Percentiles rank a stretch among this genome's conserved stretches.
Evolutionary conservation across 176 grass and related monocot genomes (phyloP).

Genomic region (Oryza coarctata): DNA sequence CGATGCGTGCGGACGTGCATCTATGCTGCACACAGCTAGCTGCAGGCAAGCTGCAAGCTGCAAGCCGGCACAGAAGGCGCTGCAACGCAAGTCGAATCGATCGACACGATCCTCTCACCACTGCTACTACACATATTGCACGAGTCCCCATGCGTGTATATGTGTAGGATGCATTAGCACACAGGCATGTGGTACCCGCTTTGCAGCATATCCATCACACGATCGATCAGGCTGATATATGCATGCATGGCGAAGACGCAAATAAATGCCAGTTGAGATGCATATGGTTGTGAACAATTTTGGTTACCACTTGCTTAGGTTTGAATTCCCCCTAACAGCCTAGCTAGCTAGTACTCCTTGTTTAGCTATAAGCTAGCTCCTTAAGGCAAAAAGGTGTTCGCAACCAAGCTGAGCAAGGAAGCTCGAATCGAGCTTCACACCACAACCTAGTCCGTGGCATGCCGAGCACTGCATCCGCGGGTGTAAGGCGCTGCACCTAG

Average conservation of each 20-base stretch:
- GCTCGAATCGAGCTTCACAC: no score
- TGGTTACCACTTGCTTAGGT: background rate
- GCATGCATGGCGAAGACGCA: background rate
- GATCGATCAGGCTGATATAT: background rate
- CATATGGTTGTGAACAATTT: background rate
- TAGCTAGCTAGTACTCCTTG: no score
- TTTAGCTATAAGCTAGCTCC: no score
- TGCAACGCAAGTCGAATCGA: background rate
- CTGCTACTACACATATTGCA: background rate
- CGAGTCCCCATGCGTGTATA: background rate
- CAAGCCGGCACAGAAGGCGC: background rate
- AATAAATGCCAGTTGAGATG: background rate
- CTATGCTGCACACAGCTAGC: slow-evolving; percentile 19
- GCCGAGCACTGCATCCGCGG: no score
- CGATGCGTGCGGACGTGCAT: slow-evolving; percentile 6
- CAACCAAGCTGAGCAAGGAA: no score
- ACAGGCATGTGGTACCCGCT: background rate
- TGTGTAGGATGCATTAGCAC: background rate
- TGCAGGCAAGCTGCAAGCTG: slow-evolving; percentile 12
- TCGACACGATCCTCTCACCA: background rate
- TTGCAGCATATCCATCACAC: background rate
- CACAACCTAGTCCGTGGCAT: no score
- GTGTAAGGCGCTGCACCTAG: no score
- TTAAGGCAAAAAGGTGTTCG: no score
- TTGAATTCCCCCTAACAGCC: background rate